Evolutionary conservation across 805 yeast genomes (phyloP).

Genomic region (Metschnikowia henanensis): DNA sequence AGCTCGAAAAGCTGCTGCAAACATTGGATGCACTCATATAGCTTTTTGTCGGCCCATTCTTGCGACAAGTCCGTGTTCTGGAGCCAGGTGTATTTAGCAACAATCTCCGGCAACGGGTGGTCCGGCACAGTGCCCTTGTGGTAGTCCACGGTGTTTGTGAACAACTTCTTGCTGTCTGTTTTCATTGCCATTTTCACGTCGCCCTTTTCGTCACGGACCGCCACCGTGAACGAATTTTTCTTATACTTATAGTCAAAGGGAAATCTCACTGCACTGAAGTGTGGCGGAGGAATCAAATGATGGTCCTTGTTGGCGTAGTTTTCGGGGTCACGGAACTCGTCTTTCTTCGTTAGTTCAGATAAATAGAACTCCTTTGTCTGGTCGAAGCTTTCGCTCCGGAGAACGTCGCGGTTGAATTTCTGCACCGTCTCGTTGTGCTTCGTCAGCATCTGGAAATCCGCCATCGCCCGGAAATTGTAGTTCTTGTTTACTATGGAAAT

Average conservation of each 20-base stretch:
- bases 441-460: conserved; percentile 80
- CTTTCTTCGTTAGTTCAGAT: conserved; percentile 23
- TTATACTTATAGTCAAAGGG: conserved; percentile 80
- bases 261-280: conserved; percentile 70
- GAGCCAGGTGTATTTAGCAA: conserved; percentile 33
- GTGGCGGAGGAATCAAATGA: conserved; percentile 83
- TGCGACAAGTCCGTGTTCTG: conserved; percentile 32
- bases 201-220: conserved; percentile 55
- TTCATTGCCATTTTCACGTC: conserved; percentile 50
- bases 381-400: conserved; percentile 25
- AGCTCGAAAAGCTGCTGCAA: conserved; percentile 52
- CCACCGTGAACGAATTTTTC: conserved; percentile 61
- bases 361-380: conserved; percentile 27
- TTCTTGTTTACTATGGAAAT: conserved; percentile 66
- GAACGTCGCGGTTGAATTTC: conserved; percentile 27
- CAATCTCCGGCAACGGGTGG: conserved; percentile 50
- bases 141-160: conserved; percentile 55
- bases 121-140: conserved; percentile 45
- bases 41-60: conserved; percentile 31
- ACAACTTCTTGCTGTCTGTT: conserved; percentile 48
- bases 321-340: conserved; percentile 27
- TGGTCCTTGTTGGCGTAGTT: conserved; percentile 39
- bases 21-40: conserved; percentile 45
- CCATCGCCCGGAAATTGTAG: conserved; percentile 78
- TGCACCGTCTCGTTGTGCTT: conserved; percentile 45